Conservation (phyloP, 495 filamentous ascomycete species). For the Aspergillus mulundensis region DNA sequence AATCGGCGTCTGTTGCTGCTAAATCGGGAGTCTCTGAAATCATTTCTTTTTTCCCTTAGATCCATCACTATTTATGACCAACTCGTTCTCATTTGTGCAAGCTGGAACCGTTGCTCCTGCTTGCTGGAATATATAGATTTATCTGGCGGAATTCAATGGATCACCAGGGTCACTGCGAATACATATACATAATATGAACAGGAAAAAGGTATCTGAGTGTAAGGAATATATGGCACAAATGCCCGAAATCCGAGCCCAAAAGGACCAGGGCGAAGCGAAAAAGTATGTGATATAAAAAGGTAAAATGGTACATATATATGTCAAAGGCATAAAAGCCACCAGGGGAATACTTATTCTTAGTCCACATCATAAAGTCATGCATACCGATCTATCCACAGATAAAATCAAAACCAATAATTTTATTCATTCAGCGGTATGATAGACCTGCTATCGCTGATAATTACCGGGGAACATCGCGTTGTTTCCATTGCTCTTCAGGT, state of each 20-base stretch:
- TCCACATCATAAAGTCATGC: neutral
- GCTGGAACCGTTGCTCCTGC: no score
- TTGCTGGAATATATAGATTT: no score
- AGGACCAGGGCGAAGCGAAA: no score
- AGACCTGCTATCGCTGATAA: constrained; percentile 11
- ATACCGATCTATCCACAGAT: neutral
- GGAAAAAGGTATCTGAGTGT: neutral
- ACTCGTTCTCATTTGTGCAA: no score
- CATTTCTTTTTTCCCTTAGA: no score
- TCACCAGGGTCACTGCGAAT: no score
- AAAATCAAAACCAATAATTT: neutral
- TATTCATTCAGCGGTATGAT: neutral
- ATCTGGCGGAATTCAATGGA: no score
- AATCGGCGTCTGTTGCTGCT: no score
- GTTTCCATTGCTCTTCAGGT: neutral
- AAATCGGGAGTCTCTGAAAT: no score
- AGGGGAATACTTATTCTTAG: neutral
- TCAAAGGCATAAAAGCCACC: neutral
- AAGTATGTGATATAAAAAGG: neutral
- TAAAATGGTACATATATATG: neutral
- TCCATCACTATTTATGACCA: no score
- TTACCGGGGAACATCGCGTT: constrained; percentile 10
- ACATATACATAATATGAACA: no score
- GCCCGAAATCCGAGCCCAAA: neutral
- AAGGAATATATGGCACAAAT: neutral